Percentiles rank a stretch among this genome's conserved stretches.
These are phyloP conservation scores for Rhizopus delemar DNA, from an alignment of 371 early-diverging fungal species.

Conservation along the genomic window DNA sequence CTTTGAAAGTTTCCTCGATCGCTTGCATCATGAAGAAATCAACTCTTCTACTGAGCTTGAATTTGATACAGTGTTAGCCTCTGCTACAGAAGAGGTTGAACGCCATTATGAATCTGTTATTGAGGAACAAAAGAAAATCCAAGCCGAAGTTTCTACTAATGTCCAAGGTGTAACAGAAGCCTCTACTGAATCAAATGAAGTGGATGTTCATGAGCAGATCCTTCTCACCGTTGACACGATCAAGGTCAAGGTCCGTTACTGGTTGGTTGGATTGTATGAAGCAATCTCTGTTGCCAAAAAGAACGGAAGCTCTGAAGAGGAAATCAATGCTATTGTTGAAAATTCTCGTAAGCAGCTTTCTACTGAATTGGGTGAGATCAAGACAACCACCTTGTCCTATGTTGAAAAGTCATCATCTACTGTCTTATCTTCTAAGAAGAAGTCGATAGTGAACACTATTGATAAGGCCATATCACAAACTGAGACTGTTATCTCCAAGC, in stretches of 20 bases:
- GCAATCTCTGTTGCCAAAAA: constrained; percentile 27
- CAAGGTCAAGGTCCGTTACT: constrained; percentile 37
- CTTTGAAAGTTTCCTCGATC: constrained; percentile 33
- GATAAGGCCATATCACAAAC: constrained; percentile 32
- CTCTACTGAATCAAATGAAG: neutral
- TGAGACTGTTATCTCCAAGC: constrained; percentile 19
- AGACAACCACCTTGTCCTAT: constrained; percentile 11
- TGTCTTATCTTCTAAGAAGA: constrained; percentile 16
- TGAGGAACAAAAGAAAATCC: constrained; percentile 19
- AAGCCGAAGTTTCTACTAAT: constrained; percentile 1
- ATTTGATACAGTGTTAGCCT: constrained; percentile 20
- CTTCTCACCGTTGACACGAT: constrained; percentile 34
- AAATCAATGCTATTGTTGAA: constrained; percentile 29
- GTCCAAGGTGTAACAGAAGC: no score
- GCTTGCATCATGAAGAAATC: constrained; percentile 18
- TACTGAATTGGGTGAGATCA: constrained; percentile 17
- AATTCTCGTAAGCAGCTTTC: constrained; percentile 29
- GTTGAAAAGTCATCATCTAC: constrained; percentile 18
- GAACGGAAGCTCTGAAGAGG: constrained; percentile 39
- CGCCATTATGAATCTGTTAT: constrained; percentile 23
- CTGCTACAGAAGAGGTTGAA: constrained; percentile 31
- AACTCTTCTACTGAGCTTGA: constrained; percentile 21
- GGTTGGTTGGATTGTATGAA: constrained; percentile 28
- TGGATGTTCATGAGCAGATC: constrained; percentile 18
- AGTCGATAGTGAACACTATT: constrained; percentile 26